Percentiles rank a stretch among this genome's conserved stretches.
phyloP scores from a whole-genome alignment of 257 asterid species.

The Ballota nigra region DNA sequence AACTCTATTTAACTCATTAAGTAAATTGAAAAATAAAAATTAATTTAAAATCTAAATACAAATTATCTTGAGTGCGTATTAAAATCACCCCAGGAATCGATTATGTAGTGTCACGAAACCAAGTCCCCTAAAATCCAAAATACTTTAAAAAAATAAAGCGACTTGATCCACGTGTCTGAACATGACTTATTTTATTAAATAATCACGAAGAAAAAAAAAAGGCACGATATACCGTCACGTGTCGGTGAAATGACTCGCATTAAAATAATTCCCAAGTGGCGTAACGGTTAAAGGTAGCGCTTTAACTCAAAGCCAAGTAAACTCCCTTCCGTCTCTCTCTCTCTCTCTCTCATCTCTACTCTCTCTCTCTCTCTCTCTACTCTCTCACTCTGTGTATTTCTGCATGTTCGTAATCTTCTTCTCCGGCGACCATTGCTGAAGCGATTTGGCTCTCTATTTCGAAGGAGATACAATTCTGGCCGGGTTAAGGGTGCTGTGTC shows the following conservation, averaged over 20 bases:
- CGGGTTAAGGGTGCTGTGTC: constrained; percentile 55
- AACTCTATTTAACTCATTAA: too few relatives aligned
- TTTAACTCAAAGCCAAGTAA: constrained; percentile 24
- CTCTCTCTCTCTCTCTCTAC: constrained; percentile 5
- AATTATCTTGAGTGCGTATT: too few relatives aligned
- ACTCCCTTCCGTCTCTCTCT: constrained; percentile 1
- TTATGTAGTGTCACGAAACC: too few relatives aligned
- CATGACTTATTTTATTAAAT: background rate
- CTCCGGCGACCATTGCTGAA: background rate
- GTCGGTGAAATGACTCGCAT: constrained; percentile 53
- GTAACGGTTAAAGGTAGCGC: constrained; percentile 37
- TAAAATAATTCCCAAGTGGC: constrained; percentile 27
- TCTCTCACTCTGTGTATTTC: background rate
- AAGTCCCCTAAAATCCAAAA: background rate
- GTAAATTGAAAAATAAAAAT: too few relatives aligned
- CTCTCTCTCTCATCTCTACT: constrained; percentile 19
- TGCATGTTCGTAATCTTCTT: constrained; percentile 21
- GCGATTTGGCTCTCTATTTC: background rate
- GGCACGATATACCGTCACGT: constrained; percentile 38
- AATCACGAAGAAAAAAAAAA: constrained; percentile 1
- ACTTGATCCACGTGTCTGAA: constrained; percentile 46
- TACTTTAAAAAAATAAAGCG: background rate
- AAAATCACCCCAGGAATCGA: too few relatives aligned
- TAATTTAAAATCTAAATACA: too few relatives aligned
- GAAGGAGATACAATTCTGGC: constrained; percentile 51